These are phyloP conservation scores for Suillus subaureus DNA, from an alignment of 768 basidiomycete species.

Conservation along the genomic window DNA sequence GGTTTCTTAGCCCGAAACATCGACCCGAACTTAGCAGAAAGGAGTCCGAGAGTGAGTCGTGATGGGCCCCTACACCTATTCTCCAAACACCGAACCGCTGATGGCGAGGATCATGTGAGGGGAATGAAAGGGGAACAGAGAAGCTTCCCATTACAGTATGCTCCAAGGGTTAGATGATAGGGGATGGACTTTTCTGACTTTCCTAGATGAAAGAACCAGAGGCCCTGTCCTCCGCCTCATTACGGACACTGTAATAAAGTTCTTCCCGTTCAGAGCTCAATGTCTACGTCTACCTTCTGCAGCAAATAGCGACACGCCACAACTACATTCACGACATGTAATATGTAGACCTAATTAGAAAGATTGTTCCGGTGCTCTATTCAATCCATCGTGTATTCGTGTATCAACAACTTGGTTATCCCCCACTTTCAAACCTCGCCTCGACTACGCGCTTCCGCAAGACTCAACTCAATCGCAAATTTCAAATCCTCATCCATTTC, in stretches of 20 bases:
- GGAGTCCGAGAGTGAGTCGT: no score
- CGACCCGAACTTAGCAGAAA: no score
- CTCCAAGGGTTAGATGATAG: no score
- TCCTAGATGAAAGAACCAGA: no score
- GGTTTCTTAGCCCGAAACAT: no score
- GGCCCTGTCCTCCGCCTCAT: neutral
- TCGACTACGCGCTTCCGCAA: constrained; percentile 48
- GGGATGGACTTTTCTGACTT: no score
- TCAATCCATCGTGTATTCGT: neutral
- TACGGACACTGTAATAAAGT: neutral
- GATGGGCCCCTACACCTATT: no score
- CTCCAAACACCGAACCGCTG: no score
- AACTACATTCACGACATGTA: no score
- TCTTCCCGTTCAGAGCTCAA: neutral
- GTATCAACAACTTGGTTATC: neutral
- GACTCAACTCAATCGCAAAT: constrained; percentile 69
- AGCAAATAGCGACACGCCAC: neutral
- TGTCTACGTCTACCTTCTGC: neutral
- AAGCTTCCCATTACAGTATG: no score
- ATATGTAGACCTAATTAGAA: neutral
- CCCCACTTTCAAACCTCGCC: constrained; percentile 8
- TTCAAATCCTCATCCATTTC: constrained; percentile 66
- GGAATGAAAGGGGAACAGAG: no score
- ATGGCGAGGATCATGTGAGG: no score
- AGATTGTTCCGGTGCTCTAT: neutral